Base-by-base conservation (phyloP, 345 rosid species). In the Leavenworthia alabamica region DNA sequence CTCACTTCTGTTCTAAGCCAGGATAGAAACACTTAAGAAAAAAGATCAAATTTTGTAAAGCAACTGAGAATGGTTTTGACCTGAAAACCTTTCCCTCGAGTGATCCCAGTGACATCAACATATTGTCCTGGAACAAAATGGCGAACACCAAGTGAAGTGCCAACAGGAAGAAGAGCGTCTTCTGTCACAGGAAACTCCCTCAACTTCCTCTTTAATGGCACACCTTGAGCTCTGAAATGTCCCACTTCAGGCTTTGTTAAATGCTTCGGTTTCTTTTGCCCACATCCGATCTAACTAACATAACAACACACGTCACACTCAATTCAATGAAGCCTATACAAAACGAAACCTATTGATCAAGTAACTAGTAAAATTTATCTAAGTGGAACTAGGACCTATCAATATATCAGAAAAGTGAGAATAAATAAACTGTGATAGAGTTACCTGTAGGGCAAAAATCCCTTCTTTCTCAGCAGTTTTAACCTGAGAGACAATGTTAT, bases 31-130 rank as follows among this genome's bases (percentile, higher is more conserved):
- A 29, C 20, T 17, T n/a, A 51, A 29, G 40, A 16, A 44, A 59
- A 22, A 5, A 49, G 3, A 49, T 33, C 33, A 62, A 61, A 5
- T 3, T 51, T 36, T 9, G n/a, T n/a, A 24, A 29, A 55, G 28
- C 52, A 51, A 28, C 19, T 33, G 63, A 52, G 52, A 52, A 59
- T 22, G 16, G 48, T 24, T 32, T 62, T 60, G 32, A 89, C 99
- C 96, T 83, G 90, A 74, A 89, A 93, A 41, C 99, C 99, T 81
- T 93, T 93, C 61, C 99, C 97, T 70, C 73, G 81, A 10, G 97
- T 80, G 70, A 86, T 93, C 75, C 97, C 95, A 0, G 86, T 77
- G 64, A 93, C 67, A 78, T 93, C 99, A 57, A 93, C 86, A 32
- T 66, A 81, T 40, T 93, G 96, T 43, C 97, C 96, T 0, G 95